Conservation (phyloP, 148 eudicot species). For the Vaccinium corymbosum region DNA sequence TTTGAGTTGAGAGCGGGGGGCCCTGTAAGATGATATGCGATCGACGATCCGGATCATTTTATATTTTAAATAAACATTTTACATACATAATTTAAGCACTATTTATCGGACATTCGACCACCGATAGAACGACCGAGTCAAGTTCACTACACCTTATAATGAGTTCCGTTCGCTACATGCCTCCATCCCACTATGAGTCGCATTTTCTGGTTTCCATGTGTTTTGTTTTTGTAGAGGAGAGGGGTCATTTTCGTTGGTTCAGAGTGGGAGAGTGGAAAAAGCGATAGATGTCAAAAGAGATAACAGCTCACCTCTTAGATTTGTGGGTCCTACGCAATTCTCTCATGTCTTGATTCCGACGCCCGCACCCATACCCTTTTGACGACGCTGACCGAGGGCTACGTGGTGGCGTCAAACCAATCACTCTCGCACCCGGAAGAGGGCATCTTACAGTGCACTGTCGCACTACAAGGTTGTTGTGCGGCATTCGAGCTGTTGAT, state of each 20-base stretch:
- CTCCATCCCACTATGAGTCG: not conserved
- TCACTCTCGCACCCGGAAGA: not conserved
- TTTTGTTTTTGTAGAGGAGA: not conserved
- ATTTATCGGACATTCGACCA: no score
- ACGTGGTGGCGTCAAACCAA: not conserved
- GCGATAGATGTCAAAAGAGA: conserved; percentile 19
- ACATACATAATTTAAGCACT: no score
- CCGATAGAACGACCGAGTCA: no score
- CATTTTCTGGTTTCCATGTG: not conserved
- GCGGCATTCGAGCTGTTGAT: no score
- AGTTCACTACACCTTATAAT: no score
- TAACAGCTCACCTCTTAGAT: conserved; percentile 32
- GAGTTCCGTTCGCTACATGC: no score
- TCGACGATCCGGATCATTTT: no score
- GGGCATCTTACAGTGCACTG: no score
- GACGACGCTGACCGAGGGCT: conserved; percentile 9
- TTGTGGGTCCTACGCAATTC: conserved; percentile 32
- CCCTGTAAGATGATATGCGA: no score
- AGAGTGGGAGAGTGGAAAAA: conserved; percentile 15
- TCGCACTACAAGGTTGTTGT: no score
- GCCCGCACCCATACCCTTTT: conserved; percentile 4
- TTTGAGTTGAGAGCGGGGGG: no score
- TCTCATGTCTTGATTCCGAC: conserved; percentile 17
- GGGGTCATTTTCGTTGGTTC: not conserved
- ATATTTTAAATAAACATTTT: no score